Conservation (phyloP, 1,139 yeast genomes). For the Debaryomycetaceae sp. region DNA sequence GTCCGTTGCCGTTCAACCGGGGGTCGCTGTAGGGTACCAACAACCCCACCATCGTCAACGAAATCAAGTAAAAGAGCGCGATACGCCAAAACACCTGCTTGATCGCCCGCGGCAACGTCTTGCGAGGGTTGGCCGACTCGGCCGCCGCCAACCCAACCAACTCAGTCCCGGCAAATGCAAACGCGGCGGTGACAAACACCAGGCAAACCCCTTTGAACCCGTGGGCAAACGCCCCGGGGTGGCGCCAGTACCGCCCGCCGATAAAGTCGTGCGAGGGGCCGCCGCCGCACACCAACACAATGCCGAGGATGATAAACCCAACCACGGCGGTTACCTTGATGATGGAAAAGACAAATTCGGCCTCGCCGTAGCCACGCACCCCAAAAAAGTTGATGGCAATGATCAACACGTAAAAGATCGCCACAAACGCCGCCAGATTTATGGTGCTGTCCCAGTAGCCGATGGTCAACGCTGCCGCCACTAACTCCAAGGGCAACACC, state of each 20-base stretch:
- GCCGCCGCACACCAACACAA: slow-evolving; percentile 28
- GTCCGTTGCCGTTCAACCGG: slow-evolving; percentile 14
- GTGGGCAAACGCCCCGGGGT: slow-evolving; percentile 31
- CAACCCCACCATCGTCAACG: slow-evolving; percentile 28
- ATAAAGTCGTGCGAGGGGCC: slow-evolving; percentile 26
- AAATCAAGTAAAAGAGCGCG: slow-evolving; percentile 25
- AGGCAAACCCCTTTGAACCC: slow-evolving; percentile 22
- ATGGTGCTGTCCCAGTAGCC: slow-evolving; percentile 24
- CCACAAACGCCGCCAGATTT: slow-evolving; percentile 28
- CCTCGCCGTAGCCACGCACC: slow-evolving; percentile 36
- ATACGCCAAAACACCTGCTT: slow-evolving; percentile 35
- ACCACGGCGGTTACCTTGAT: slow-evolving; percentile 29
- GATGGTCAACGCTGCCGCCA: slow-evolving; percentile 35
- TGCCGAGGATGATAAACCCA: slow-evolving; percentile 26
- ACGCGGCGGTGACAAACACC: slow-evolving; percentile 22
- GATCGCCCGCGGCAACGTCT: slow-evolving; percentile 30
- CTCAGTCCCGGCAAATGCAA: slow-evolving; percentile 24
- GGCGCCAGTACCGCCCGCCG: slow-evolving; percentile 31
- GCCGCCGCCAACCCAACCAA: slow-evolving; percentile 35
- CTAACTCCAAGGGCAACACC: slow-evolving; percentile 35
- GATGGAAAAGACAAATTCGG: slow-evolving; percentile 26
- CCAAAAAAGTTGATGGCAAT: slow-evolving; percentile 29
- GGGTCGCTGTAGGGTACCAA: slow-evolving; percentile 26
- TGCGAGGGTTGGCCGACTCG: slow-evolving; percentile 30
- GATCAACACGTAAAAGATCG: slow-evolving; percentile 27